A percentile compares a stretch with the other conserved stretches of the same genome.
These are phyloP conservation scores for Isabelozyma heimii DNA, from an alignment of 805 yeast genomes.

Conservation along the genomic window DNA sequence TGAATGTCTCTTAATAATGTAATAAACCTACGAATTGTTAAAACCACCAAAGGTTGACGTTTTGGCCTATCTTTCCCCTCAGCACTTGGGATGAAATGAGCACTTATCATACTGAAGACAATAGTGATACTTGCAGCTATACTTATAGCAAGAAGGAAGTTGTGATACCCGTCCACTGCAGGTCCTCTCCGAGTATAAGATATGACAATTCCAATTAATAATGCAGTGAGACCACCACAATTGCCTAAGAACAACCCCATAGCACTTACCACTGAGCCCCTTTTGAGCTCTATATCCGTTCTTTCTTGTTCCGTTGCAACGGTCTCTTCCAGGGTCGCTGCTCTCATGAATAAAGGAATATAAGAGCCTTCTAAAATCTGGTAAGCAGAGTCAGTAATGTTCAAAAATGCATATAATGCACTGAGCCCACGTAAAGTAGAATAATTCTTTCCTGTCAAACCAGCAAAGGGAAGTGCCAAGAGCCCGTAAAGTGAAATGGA, in stretches of 20 bases:
- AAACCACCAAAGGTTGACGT: slow-evolving; percentile 18
- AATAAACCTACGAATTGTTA: slow-evolving; percentile 24
- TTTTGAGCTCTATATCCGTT: slow-evolving; percentile 16
- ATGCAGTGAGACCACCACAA: slow-evolving; percentile 36
- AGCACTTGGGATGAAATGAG: slow-evolving; percentile 28
- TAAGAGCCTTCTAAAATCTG: slow-evolving; percentile 40
- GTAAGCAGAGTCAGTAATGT: slow-evolving; percentile 25
- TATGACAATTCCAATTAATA: slow-evolving; percentile 36
- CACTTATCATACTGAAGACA: slow-evolving; percentile 18
- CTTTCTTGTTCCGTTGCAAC: neutral
- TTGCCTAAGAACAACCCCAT: slow-evolving; percentile 35
- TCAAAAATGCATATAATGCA: slow-evolving; percentile 28
- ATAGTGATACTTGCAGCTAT: slow-evolving; percentile 37
- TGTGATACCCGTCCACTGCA: slow-evolving; percentile 23
- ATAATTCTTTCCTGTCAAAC: slow-evolving; percentile 17
- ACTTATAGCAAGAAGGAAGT: slow-evolving; percentile 36
- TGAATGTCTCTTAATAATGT: slow-evolving; percentile 19
- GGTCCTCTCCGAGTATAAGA: slow-evolving; percentile 24
- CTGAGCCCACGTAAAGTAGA: slow-evolving; percentile 20
- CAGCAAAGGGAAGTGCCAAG: slow-evolving; percentile 35
- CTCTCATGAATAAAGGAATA: slow-evolving; percentile 40
- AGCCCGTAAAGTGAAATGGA: slow-evolving; percentile 30
- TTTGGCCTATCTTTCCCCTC: slow-evolving; percentile 23
- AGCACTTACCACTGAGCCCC: slow-evolving; percentile 35
- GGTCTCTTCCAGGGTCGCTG: slow-evolving; percentile 4